Base-by-base conservation (phyloP, 148 eudicot genomes). In the Chenopodium suecicum region DNA sequence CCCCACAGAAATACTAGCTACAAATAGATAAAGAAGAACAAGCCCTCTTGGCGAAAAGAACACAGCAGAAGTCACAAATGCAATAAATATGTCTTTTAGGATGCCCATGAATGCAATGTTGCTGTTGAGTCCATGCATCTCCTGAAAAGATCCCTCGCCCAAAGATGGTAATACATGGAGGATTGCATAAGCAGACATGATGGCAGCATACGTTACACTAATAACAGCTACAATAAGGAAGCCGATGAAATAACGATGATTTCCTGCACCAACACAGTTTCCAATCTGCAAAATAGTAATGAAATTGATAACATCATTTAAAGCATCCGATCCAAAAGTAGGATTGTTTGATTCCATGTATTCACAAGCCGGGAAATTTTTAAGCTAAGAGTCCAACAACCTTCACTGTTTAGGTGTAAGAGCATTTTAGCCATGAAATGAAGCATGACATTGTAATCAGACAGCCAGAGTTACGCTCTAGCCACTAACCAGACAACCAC, bases 211-310 rank as follows among this genome's bases (percentile, higher is more conserved):
- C 72, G 86, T 9, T 83, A 90, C 91, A 58, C 99, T 90, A 78
- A 85, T 83, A 46, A 96, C 85, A 34, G 99, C 89, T 67, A 87
- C 83, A 69, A 94, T 90, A 71, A 96, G 92, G 86, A 96, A 96
- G 87, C 85, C 60, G 68, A 96, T 83, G 84, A 96, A 96, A 76
- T 73, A 73, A 23, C 90, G 89, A 84, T 94, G 98, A 82, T 96
- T 94, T 70, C 90, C 92, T 47, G 99, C 89, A 66, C 99, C 98
- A 44, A 96, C 97, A 82, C 99, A 96, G 78, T 96, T 96, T 29
- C 99, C 99, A 80, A 96, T 92, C 99, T 96, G 98, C 86, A 83
- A 54, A 78, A 9, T 31, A 31, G 17, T 70, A 78, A 54, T 66
- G 65, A 80, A 22, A 70, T 50, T 13, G 50, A 72, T 7, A 41